phyloP scores from a whole-genome alignment of 129 eudicot species.

The Logfia minima region DNA sequence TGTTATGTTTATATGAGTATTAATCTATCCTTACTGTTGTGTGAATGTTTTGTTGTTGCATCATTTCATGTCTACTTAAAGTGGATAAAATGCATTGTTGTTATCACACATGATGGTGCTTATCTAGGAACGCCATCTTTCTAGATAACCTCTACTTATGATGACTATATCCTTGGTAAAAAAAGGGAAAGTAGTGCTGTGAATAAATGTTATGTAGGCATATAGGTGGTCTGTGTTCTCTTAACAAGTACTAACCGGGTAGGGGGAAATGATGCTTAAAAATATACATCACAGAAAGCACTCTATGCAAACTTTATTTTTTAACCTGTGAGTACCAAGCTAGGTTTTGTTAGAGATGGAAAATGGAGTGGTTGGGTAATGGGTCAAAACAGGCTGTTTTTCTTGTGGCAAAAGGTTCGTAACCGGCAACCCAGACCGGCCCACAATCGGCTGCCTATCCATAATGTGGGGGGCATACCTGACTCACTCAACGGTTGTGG shows the following conservation, averaged over 20 bases:
- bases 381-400: neutral
- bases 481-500: too few species aligned
- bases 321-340: neutral
- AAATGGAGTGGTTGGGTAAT: neutral
- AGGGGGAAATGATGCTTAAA: neutral
- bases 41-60: conserved; percentile 1
- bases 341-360: neutral
- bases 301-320: neutral
- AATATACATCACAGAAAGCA: neutral
- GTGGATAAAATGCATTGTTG: conserved; percentile 11
- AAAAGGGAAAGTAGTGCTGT: neutral
- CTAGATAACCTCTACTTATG: neutral
- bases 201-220: too few species aligned
- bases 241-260: neutral
- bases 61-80: neutral
- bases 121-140: conserved; percentile 2
- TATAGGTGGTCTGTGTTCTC: neutral
- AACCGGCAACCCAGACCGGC: too few species aligned
- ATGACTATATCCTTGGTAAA: neutral
- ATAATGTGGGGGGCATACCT: too few species aligned
- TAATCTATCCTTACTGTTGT: conserved; percentile 6
- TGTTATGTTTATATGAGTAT: conserved; percentile 12
- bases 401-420: too few species aligned
- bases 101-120: neutral
- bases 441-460: too few species aligned